phyloP scores from a whole-genome alignment of 2,329 filamentous ascomycete genomes.

The Alternaria burnsii region DNA sequence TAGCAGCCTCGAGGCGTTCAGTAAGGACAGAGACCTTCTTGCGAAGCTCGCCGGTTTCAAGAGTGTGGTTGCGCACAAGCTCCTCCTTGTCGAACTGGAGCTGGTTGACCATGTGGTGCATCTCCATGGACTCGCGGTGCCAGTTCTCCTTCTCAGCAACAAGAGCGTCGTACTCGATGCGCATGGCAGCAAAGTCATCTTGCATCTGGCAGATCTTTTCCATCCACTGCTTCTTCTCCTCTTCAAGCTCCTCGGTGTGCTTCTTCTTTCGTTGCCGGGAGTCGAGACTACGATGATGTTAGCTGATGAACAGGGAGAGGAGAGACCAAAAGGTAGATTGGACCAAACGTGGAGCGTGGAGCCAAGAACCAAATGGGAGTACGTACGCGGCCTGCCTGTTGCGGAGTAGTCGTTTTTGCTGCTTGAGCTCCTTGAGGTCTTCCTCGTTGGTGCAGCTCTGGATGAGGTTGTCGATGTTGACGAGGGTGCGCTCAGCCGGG shows the following conservation, averaged over 20 bases:
- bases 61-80: too few relatives aligned
- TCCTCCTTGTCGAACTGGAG: too few relatives aligned
- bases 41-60: too few relatives aligned
- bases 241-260: constrained; percentile 94
- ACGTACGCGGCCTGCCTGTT: constrained; percentile 95
- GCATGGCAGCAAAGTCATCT: constrained; percentile 75
- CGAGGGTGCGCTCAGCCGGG: constrained; percentile 88
- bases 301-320: constrained; percentile 43
- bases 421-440: constrained; percentile 97
- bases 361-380: constrained; percentile 56
- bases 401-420: constrained; percentile 92
- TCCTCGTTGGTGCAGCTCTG: constrained; percentile 86
- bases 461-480: constrained; percentile 95
- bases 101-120: too few relatives aligned
- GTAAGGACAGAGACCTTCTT: too few relatives aligned
- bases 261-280: constrained; percentile 98
- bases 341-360: constrained; percentile 42
- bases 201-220: constrained; percentile 79
- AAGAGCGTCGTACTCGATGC: constrained; percentile 64
- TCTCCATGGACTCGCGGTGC: too few relatives aligned
- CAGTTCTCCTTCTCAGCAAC: too few relatives aligned
- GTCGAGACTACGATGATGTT: constrained; percentile 73
- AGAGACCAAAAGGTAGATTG: constrained; percentile 43
- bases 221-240: constrained; percentile 93
- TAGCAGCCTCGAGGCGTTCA: too few relatives aligned